phyloP scores from a whole-genome alignment of 257 asterid genomes.

The Solanum neorickii region DNA sequence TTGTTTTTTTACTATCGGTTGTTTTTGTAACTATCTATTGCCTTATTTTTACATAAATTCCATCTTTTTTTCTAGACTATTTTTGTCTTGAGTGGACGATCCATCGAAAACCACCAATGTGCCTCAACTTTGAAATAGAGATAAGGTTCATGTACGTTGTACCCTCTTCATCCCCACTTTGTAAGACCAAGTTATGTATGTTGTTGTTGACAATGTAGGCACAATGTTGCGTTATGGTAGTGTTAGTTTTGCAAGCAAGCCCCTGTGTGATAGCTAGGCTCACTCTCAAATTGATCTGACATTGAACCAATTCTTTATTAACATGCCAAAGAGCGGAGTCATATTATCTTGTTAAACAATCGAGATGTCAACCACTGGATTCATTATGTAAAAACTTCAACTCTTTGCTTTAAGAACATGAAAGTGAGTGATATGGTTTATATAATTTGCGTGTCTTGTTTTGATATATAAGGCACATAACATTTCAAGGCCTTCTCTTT shows the following conservation, averaged over 20 bases:
- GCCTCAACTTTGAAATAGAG: neutral
- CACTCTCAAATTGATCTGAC: too few relatives aligned
- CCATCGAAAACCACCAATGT: too few relatives aligned
- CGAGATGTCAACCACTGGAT: neutral
- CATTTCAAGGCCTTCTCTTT: neutral
- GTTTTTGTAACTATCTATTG: neutral
- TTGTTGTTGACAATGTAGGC: too few relatives aligned
- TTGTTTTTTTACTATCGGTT: too few relatives aligned
- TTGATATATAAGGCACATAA: neutral
- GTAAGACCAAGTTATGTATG: neutral
- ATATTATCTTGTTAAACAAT: neutral
- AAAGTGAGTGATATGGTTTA: neutral
- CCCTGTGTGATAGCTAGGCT: neutral
- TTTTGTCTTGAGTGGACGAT: neutral
- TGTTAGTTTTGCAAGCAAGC: neutral
- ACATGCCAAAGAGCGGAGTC: fast-evolving
- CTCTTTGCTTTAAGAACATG: neutral
- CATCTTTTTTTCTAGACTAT: neutral
- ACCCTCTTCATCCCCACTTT: neutral
- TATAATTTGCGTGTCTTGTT: neutral
- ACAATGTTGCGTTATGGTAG: neutral
- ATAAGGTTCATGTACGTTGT: neutral
- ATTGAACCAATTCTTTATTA: neutral
- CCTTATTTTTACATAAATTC: neutral
- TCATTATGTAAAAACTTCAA: neutral